Base-by-base conservation (phyloP, 192 early-diverging fungal species). In the Obelidium mucronatum region DNA sequence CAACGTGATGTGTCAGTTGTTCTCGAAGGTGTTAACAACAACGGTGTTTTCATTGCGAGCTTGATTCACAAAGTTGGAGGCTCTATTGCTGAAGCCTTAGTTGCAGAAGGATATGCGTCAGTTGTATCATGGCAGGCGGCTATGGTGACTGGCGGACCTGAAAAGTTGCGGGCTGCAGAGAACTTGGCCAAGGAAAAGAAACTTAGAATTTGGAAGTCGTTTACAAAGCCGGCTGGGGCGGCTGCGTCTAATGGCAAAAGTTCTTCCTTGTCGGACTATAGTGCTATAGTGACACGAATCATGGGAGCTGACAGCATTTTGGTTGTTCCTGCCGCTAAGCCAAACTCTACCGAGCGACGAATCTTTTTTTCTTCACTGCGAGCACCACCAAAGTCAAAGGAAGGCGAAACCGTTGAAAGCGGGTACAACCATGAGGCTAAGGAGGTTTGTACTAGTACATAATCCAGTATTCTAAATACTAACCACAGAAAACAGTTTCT, bases 1-100 rank as follows among this genome's bases (percentile, higher is more conserved):
- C 95, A 99, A 76, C 93, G 93, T 67, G 94, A 95, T 66, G 92
- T 99, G 58, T 90, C 91, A 59, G 90, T 98, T 4, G 81, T 92
- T 35, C 78, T 98, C 44, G 96, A 96, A 80, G 92, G 92, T 33
- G 74, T 92, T 58, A 85, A 90, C 40, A 66, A 87, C n/a, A 87
- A 84, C 59, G 91, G 91, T 63, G 85, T 83, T 56, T 95, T 99
- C 77, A 85, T 92, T 40, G 96, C 93, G 17, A 74, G 88, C 2
- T 83, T 99, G 2, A 78, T 86, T 40, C 94, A 94, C 82, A 93
- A 95, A 17, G 54, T 67, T 26, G 93, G 89, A 4, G 96, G 96
- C 58, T 95, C 95, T 77, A 99, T 99, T 80, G 89, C 93, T 40
- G 95, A 98, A 79, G 90, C 90, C 31, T 82, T 99, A 34, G 79